phyloP scores from a whole-genome alignment of 768 basidiomycete species.

The Calocera cornea region DNA sequence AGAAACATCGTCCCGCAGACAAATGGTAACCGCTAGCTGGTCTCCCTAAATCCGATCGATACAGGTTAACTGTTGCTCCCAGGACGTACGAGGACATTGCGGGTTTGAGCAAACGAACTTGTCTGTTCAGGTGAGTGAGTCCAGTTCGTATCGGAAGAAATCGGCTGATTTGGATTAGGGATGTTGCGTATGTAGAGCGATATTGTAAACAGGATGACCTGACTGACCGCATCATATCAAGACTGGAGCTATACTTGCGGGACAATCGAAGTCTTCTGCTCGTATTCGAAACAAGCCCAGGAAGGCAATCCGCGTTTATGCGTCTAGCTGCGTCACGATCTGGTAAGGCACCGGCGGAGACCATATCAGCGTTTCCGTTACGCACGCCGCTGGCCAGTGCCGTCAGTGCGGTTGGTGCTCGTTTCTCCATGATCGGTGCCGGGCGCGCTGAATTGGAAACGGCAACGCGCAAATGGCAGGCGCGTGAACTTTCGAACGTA shows the following conservation, averaged over 20 bases:
- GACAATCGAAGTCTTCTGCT: constrained; percentile 79
- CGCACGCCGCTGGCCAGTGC: constrained; percentile 44
- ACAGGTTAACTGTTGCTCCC: constrained; percentile 3
- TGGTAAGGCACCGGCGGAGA: constrained; percentile 25
- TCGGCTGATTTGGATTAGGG: constrained; percentile 19
- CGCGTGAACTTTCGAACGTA: constrained; percentile 84
- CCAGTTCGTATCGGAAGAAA: background rate
- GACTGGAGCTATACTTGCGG: constrained; percentile 83
- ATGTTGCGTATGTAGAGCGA: constrained; percentile 57
- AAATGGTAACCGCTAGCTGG: constrained; percentile 46
- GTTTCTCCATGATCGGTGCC: background rate
- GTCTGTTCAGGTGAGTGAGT: constrained; percentile 48
- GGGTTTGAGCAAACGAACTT: constrained; percentile 65
- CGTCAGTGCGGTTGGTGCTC: constrained; percentile 29
- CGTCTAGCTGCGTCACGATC: constrained; percentile 10
- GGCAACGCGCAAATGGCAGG: constrained; percentile 76
- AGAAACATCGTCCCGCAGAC: constrained; percentile 65
- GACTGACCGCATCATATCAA: constrained; percentile 19
- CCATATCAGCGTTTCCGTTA: constrained; percentile 24
- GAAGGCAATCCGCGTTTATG: constrained; percentile 33
- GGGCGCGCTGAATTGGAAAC: constrained; percentile 46
- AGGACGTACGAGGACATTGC: constrained; percentile 73
- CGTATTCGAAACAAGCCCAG: constrained; percentile 60
- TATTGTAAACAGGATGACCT: background rate
- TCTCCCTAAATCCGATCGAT: background rate